A percentile compares a stretch with the other conserved stretches of the same genome.
Conservation (phyloP, 257 asterid genomes). For the Primulina eburnea region DNA sequence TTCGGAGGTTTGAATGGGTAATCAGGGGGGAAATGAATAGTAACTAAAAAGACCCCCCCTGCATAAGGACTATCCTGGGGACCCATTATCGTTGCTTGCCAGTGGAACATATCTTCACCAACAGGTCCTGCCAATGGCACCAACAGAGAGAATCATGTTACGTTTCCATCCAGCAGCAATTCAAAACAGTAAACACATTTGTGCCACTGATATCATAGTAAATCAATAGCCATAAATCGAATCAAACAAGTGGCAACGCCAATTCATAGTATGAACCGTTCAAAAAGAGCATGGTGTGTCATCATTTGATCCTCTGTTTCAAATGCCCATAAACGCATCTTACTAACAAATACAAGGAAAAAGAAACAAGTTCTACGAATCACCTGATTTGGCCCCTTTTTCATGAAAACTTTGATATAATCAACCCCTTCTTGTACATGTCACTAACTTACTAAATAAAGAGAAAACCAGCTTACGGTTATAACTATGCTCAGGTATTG, state of each 20-base stretch:
- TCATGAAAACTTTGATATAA: neutral
- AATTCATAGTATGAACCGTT: neutral
- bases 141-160: neutral
- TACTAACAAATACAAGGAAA: too few relatives aligned
- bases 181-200: neutral
- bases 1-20: slow-evolving; percentile 26
- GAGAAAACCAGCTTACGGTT: neutral
- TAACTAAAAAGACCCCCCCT: slow-evolving; percentile 23
- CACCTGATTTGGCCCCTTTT: neutral
- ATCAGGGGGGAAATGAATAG: slow-evolving; percentile 23
- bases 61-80: slow-evolving; percentile 23
- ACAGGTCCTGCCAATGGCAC: slow-evolving; percentile 17
- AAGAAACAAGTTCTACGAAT: neutral
- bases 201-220: neutral
- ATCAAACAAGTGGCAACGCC: neutral
- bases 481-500: neutral
- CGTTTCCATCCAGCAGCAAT: neutral
- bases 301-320: neutral
- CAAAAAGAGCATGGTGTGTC: neutral
- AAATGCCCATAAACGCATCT: neutral
- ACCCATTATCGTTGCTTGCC: slow-evolving; percentile 26
- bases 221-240: neutral
- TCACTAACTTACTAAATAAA: neutral
- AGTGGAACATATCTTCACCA: slow-evolving; percentile 25
- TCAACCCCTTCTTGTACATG: neutral